These are phyloP conservation scores for Porogramme epimiltina DNA, from an alignment of 1,284 basidiomycete species.

Conservation along the genomic window DNA sequence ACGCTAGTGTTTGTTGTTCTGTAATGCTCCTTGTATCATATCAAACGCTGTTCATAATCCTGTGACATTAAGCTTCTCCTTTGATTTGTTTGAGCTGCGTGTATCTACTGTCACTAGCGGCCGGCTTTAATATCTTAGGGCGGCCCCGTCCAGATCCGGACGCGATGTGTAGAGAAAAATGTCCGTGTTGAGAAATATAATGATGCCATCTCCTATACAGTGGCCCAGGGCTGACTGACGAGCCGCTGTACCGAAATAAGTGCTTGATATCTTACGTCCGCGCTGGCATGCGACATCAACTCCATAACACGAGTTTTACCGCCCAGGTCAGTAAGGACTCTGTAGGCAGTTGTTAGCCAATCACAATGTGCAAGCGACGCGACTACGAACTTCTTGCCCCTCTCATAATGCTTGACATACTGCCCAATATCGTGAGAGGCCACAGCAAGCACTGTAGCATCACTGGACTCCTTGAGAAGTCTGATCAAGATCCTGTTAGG, in stretches of 20 bases:
- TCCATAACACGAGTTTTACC: conserved; percentile 94
- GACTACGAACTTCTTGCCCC: conserved; percentile 84
- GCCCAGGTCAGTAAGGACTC: conserved; percentile 80
- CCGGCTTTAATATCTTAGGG: too few relatives aligned
- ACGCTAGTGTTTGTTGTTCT: too few relatives aligned
- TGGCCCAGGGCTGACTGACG: conserved; percentile 77
- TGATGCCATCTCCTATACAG: conserved; percentile 25
- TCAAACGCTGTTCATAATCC: too few relatives aligned
- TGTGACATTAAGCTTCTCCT: too few relatives aligned
- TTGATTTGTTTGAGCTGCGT: too few relatives aligned
- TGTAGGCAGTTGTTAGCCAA: conserved; percentile 31
- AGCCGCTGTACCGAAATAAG: conserved; percentile 83
- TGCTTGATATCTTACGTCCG: conserved; percentile 91
- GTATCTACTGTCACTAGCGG: too few relatives aligned
- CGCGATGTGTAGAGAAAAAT: conserved; percentile 1
- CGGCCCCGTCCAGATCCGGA: too few relatives aligned
- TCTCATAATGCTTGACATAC: conserved; percentile 89
- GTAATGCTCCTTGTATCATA: too few relatives aligned
- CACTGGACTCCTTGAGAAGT: conserved; percentile 69
- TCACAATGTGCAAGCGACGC: background rate
- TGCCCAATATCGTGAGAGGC: conserved; percentile 92
- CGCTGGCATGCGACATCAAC: conserved; percentile 86
- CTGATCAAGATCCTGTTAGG: conserved; percentile 66
- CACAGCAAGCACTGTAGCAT: conserved; percentile 82
- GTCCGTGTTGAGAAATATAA: conserved; percentile 9